These are phyloP conservation scores for Aspergillus biplanus DNA, from an alignment of 495 filamentous ascomycete species.

Conservation along the genomic window DNA sequence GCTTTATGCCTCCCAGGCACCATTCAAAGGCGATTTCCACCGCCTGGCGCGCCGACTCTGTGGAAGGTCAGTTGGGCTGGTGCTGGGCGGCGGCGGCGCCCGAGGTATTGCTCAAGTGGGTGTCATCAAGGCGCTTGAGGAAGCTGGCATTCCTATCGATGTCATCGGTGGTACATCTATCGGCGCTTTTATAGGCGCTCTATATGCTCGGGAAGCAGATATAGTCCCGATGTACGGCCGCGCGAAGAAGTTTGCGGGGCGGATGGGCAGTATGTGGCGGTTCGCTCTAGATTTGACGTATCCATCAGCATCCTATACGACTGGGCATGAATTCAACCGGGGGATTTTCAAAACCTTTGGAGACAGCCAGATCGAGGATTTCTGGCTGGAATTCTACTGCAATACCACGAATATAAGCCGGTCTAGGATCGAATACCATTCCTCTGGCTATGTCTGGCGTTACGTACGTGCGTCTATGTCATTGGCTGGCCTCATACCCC, in stretches of 20 bases:
- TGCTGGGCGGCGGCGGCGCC: constrained; percentile 91
- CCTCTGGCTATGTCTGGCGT: constrained; percentile 92
- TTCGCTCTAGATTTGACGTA: constrained; percentile 96
- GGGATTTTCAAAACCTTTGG: constrained; percentile 99
- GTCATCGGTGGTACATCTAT: constrained; percentile 97
- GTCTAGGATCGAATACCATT: constrained; percentile 86
- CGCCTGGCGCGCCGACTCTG: constrained; percentile 87
- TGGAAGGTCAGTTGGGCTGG: constrained; percentile 91
- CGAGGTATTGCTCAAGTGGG: constrained; percentile 90
- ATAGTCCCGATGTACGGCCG: constrained; percentile 95
- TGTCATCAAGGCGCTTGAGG: constrained; percentile 92
- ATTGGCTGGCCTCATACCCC: constrained; percentile 86
- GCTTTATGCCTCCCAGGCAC: constrained; percentile 85
- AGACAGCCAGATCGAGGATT: constrained; percentile 95
- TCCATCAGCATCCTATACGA: constrained; percentile 92
- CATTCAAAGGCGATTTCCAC: constrained; percentile 97
- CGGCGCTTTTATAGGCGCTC: constrained; percentile 92
- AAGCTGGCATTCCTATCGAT: constrained; percentile 95
- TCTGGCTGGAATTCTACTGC: constrained; percentile 99
- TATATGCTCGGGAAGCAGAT: constrained; percentile 96
- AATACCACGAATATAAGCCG: constrained; percentile 98
- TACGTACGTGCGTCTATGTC: constrained; percentile 97
- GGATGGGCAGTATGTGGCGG: constrained; percentile 97
- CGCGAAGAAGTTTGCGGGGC: constrained; percentile 94
- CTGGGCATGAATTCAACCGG: constrained; percentile 97